Base-by-base conservation (phyloP, 2,329 filamentous ascomycete species). In the Penicillium concentricum region DNA sequence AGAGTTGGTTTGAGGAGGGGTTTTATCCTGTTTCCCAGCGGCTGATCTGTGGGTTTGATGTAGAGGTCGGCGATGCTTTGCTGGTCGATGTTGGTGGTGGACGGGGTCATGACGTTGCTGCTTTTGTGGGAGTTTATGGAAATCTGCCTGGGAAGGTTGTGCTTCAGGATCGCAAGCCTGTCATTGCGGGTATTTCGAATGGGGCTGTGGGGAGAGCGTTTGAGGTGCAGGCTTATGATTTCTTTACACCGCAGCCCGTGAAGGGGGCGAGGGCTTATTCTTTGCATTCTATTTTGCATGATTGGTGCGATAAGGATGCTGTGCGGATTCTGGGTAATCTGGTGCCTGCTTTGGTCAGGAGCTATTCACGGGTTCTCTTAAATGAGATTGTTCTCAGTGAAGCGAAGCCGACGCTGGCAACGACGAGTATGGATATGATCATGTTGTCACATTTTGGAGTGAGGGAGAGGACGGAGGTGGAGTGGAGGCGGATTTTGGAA, bases 331-430 rank as follows among this genome's bases (percentile, higher is more conserved):
- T 41, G 39, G 15, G 16, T 13, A 24, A 42, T n/a, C 13, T 42
- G 22, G 20, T 42, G 13, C 20, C 39, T 24, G 39, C 39, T 42
- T 26, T 42, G 22, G 39, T 26, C 2, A 42, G 22, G 22, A 22
- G 22, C 5, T 26, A 26, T 42, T 42, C 22, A 3, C 8, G 39
- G 22, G 39, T 42, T 26, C 39, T 42, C 13, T 10, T 42, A 8
- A n/a, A 26, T 42, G 39, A 26, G 39, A 26, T 42, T 26, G 22
- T 45, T 9, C 8, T 43, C 12, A 43, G 8, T 64, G n/a, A 78
- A 57, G 13, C 56, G 6, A 43, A 26, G 22, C 4, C 22, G 9
- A 43, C 15, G 22, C 22, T 43, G 8, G 39, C 39, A 15, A 22
- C 22, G 1, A 26, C 39, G 15, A 28, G 24, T 28, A 43, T 28